phyloP scores from a whole-genome alignment of 1,284 basidiomycete genomes.

The Termitomyces sp. region DNA sequence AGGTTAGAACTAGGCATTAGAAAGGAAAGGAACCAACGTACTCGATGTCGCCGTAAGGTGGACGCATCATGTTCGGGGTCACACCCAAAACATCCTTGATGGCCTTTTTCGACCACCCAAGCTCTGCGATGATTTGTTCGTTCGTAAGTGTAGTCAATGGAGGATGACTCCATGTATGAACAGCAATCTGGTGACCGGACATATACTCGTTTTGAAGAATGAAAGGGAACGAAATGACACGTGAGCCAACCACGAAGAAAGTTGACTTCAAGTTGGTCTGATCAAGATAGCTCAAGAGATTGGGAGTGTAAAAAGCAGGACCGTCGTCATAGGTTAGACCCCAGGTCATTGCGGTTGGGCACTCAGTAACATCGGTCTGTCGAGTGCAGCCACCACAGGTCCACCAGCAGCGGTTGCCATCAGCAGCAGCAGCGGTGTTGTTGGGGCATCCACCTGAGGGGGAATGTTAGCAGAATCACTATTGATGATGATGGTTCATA shows the following conservation, averaged over 20 bases:
- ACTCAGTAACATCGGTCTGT: conserved; percentile 63
- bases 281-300: conserved; percentile 65
- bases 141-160: conserved; percentile 72
- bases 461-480: conserved; percentile 1
- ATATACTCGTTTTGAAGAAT: conserved; percentile 66
- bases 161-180: conserved; percentile 68
- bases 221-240: conserved; percentile 41
- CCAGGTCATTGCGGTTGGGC: conserved; percentile 72
- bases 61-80: conserved; percentile 61
- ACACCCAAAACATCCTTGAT: conserved; percentile 77
- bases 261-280: conserved; percentile 70
- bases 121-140: conserved; percentile 83
- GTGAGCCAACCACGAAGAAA: conserved; percentile 85
- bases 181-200: conserved; percentile 62
- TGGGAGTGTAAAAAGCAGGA: conserved; percentile 78
- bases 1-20: conserved; percentile 6
- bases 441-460: conserved; percentile 51
- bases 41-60: conserved; percentile 69
- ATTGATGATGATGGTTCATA: conserved; percentile 1
- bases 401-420: conserved; percentile 76
- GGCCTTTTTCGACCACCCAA: conserved; percentile 83
- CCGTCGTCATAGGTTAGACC: conserved; percentile 74
- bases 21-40: conserved; percentile 24
- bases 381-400: conserved; percentile 77
- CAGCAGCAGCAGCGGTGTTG: conserved; percentile 53